These are phyloP conservation scores for Kwoniella sp. DNA, from an alignment of 768 basidiomycete species.

Conservation along the genomic window DNA sequence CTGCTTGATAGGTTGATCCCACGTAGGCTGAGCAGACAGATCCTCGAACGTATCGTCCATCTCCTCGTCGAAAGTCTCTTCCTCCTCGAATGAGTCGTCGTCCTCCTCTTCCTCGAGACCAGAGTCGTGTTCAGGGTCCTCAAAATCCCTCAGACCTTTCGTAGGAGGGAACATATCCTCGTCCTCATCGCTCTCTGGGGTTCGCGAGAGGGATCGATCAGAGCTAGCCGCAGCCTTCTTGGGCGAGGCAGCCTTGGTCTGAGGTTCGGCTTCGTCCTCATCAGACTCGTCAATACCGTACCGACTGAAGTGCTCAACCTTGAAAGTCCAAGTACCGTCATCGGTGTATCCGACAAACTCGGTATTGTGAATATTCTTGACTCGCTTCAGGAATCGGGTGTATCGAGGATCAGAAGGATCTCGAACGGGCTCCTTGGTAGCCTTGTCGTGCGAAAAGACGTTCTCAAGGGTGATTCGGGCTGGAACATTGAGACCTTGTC, in stretches of 20 bases:
- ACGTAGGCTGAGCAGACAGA: constrained; percentile 9
- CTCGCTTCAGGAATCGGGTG: constrained; percentile 71
- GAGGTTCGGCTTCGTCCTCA: constrained; percentile 38
- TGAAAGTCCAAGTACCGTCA: constrained; percentile 90
- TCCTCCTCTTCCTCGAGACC: constrained; percentile 32
- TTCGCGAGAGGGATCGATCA: constrained; percentile 14
- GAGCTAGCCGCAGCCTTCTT: not conserved
- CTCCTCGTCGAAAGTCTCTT: constrained; percentile 19
- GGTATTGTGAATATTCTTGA: constrained; percentile 83
- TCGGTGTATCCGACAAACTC: constrained; percentile 74
- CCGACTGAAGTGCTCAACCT: constrained; percentile 78
- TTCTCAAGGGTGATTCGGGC: constrained; percentile 73
- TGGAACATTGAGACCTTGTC: constrained; percentile 84
- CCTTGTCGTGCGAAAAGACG: constrained; percentile 90
- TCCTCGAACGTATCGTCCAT: constrained; percentile 29
- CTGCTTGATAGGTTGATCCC: constrained; percentile 36
- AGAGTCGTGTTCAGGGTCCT: constrained; percentile 25
- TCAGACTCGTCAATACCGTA: constrained; percentile 51
- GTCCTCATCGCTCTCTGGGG: constrained; percentile 33
- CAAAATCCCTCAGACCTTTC: constrained; percentile 28
- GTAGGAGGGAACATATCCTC: constrained; percentile 34
- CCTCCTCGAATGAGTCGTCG: constrained; percentile 15
- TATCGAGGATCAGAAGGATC: constrained; percentile 73
- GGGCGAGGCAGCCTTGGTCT: not conserved
- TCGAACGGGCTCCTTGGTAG: constrained; percentile 84